Base-by-base conservation (phyloP, 371 early-diverging fungal species). In the Actinomortierella wolfii region DNA sequence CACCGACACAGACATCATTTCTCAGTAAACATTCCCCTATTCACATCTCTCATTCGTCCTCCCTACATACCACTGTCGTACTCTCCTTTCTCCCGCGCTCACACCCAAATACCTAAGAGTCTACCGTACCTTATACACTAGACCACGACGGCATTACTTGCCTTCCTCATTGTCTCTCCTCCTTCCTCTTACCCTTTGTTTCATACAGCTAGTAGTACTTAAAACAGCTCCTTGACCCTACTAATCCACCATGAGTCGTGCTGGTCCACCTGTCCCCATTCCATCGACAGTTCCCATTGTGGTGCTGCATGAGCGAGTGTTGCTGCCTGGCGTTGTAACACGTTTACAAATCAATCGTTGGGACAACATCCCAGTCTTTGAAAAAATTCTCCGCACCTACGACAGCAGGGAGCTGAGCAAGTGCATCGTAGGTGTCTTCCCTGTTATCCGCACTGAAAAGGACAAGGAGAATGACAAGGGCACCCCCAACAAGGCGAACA, bases 361-460 rank as follows among this genome's bases (percentile, higher is more conserved):
- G 20, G 71, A 71, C 28, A 61, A 65, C 6, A 57, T 65, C 23
- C 58, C 71, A 1, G 52, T 71, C 21, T 71, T 71, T 49, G 71
- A 71, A 55, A 65, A 71, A 49, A 64, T 71, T 48, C 71, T 71
- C 44, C 71, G 71, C 21, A 61, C 71, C 18, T 64, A 52, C 26
- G 66, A 65, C 39, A 64, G 61, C 34, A 52, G 46, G 26, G 71
- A 71, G 23, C 52, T 71, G n/a, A 55, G 28, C 58, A 71, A 71
- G 43, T 71, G 71, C 46, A 59, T 71, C 55, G 57, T 71, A 14
- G 71, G 65, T 3, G 55, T 44, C 25, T 71, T 71, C 43, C 71
- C 71, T 18, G 56, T 65, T 23, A 14, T 49, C 17, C 21, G 20
- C 18, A 29, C 49, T 48, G 15, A 46, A 28, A n/a, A 39, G 9